Evolutionary conservation across 179 eudicot species (phyloP), one percentile per base, ranked within the genome.

Genomic region (Nepenthes alata): DNA sequence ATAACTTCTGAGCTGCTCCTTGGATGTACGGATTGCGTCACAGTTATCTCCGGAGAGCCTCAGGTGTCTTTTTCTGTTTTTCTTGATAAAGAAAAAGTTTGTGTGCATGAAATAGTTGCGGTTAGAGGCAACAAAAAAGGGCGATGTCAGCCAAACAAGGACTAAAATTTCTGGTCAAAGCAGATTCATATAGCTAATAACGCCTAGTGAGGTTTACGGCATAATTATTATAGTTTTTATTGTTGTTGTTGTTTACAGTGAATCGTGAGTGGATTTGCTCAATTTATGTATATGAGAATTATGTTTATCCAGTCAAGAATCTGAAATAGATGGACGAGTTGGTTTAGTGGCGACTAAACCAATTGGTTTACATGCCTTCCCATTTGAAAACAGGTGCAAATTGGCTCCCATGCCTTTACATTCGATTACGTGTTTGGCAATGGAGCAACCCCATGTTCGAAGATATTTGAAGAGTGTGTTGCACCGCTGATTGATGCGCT

Each of bases 361-460:
- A 11, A 11, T 3, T 4, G 11, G 53, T 11, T 13, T 11, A 13
- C 15, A 6, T 11, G 4, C 53, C 13, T 13, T 8, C 11, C 25
- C 25, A 25, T 11, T 13, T 50, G 53, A 13, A 11, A 35, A 51
- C 75, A 94, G 99, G 95, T 94, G 13, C 97, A 90, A 73, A 94
- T 94, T 45, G 99, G 97, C 1, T 73, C 97, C 0, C 99, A 91
- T 64, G 68, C 80, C 0, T 94, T 87, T 55, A 94, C 99, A 0
- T 94, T 82, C 38, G 99, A 94, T 52, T 66, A 85, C 50, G 88
- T 94, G 0, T 94, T 80, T 64, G 99, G 99, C 8, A 84, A 78
- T 65, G 83, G 75, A 6, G 94, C 81, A 0, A 66, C 60, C 11
- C 81, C 85, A 0, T 76, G 79, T 53, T 68, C 75, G 7, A 55